Evolutionary conservation across 352 stramenopile genomes (phyloP).

Genomic region (Pythium oligandrum): DNA sequence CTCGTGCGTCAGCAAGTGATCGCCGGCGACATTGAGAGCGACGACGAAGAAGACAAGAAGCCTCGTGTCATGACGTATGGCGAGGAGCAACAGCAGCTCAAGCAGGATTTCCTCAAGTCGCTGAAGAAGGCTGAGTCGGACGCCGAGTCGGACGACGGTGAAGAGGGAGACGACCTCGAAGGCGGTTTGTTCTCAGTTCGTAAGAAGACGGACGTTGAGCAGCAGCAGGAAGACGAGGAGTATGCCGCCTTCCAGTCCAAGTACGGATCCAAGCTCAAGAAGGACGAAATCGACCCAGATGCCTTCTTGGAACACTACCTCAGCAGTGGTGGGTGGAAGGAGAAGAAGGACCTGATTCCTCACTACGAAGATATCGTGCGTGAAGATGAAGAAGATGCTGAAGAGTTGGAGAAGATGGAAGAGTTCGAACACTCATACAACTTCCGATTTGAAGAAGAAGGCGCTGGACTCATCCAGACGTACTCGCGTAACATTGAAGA

Average conservation of each 20-base stretch:
- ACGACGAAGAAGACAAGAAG: constrained; percentile 43
- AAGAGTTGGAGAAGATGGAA: constrained; percentile 93
- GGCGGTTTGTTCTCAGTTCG: constrained; percentile 69
- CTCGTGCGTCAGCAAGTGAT: constrained; percentile 94
- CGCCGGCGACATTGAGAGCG: constrained; percentile 61
- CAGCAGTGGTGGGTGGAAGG: constrained; percentile 70
- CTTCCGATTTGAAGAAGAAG: constrained; percentile 98
- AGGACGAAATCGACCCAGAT: constrained; percentile 61
- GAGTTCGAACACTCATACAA: constrained; percentile 99
- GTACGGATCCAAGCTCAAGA: constrained; percentile 57
- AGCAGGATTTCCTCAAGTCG: constrained; percentile 57
- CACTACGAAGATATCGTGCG: constrained; percentile 85
- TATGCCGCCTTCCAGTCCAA: constrained; percentile 56
- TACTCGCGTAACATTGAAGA: constrained; percentile 82
- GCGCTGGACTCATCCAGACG: constrained; percentile 78
- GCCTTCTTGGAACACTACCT: constrained; percentile 80
- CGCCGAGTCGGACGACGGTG: constrained; percentile 20
- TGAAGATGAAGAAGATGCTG: constrained; percentile 86
- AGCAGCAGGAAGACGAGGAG: constrained; percentile 66
- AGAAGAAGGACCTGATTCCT: constrained; percentile 56
- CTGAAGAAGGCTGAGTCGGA: constrained; percentile 20
- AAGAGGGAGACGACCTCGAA: constrained; percentile 38
- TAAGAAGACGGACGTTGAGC: constrained; percentile 56
- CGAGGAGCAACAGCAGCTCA: constrained; percentile 67
- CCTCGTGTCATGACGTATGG: constrained; percentile 48